A percentile compares a stretch with the other conserved stretches of the same genome.
Evolutionary conservation across 2,329 filamentous ascomycete genomes (phyloP).

Genomic region (Trichoderma gracile): DNA sequence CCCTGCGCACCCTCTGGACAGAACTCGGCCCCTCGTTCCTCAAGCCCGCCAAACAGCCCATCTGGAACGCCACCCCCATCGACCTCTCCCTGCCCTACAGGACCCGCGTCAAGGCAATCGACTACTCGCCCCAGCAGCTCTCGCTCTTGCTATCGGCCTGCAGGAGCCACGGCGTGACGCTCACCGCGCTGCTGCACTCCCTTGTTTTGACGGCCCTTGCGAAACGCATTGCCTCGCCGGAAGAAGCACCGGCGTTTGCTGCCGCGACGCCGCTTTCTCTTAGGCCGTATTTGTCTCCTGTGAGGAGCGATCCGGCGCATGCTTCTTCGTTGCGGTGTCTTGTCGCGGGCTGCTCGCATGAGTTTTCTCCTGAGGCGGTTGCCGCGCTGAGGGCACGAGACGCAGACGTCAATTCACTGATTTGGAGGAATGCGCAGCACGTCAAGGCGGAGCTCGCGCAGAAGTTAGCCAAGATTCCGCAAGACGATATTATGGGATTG

Average conservation of each 20-base stretch:
- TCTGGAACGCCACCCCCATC: slow-evolving; percentile 45
- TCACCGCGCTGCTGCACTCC: slow-evolving; percentile 53
- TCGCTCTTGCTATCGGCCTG: slow-evolving; percentile 42
- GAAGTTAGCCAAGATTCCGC: slow-evolving; percentile 40
- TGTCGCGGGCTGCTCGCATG: slow-evolving; percentile 41
- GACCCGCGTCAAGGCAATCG: slow-evolving; percentile 42
- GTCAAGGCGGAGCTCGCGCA: slow-evolving; percentile 41
- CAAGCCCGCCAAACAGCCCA: slow-evolving; percentile 30
- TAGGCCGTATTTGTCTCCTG: slow-evolving; percentile 40
- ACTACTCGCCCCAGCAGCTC: slow-evolving; percentile 37
- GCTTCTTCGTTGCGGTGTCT: slow-evolving; percentile 42
- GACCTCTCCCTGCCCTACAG: slow-evolving; percentile 40
- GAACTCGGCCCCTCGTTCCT: slow-evolving; percentile 45
- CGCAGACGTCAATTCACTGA: slow-evolving; percentile 31
- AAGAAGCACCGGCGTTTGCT: slow-evolving; percentile 39
- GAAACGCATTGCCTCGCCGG: slow-evolving; percentile 37
- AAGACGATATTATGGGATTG: slow-evolving; percentile 47
- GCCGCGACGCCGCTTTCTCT: slow-evolving; percentile 49
- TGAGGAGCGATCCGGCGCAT: slow-evolving; percentile 33
- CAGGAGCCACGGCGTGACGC: slow-evolving; percentile 44
- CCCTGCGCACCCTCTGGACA: slow-evolving; percentile 45
- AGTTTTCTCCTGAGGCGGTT: slow-evolving; percentile 33
- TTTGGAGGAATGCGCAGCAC: slow-evolving; percentile 47
- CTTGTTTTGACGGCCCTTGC: slow-evolving; percentile 47
- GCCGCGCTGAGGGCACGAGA: slow-evolving; percentile 31